Conservation (phyloP, 2,329 filamentous ascomycete genomes). For the Colletotrichum noveboracense region DNA sequence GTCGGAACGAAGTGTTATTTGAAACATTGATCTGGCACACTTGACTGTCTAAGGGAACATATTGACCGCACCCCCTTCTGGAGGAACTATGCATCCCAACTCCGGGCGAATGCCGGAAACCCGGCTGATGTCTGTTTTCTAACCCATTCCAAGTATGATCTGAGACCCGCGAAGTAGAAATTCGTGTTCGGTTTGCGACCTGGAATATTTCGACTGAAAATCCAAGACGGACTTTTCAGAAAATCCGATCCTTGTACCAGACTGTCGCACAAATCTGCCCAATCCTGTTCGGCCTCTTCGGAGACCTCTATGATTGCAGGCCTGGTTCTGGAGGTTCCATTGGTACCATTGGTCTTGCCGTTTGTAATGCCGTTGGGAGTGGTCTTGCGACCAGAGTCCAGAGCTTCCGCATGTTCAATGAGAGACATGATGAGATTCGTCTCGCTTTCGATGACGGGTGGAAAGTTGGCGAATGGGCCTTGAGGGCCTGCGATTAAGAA, state of each 20-base stretch:
- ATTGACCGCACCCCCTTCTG: not conserved
- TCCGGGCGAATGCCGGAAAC: not conserved
- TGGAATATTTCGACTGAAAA: not conserved
- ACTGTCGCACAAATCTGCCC: not conserved
- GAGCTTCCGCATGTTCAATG: not conserved
- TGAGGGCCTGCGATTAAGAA: not conserved
- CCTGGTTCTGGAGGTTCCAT: not conserved
- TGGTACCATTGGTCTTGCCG: not conserved
- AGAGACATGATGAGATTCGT: not conserved
- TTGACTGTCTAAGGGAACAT: not conserved
- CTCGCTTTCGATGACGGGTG: not conserved
- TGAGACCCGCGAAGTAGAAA: not conserved
- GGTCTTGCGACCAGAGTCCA: not conserved
- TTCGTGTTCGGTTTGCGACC: not conserved
- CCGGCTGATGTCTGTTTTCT: not conserved
- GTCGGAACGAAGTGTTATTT: not conserved
- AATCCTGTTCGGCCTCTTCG: not conserved
- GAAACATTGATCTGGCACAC: accelerated
- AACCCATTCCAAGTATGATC: not conserved
- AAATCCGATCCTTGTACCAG: not conserved
- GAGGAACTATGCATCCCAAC: not conserved
- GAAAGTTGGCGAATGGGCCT: not conserved
- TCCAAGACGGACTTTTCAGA: not conserved
- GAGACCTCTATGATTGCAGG: not conserved
- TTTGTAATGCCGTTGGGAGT: not conserved